Conservation (phyloP, 495 filamentous ascomycete species). For the Aspergillus heteromorphus region DNA sequence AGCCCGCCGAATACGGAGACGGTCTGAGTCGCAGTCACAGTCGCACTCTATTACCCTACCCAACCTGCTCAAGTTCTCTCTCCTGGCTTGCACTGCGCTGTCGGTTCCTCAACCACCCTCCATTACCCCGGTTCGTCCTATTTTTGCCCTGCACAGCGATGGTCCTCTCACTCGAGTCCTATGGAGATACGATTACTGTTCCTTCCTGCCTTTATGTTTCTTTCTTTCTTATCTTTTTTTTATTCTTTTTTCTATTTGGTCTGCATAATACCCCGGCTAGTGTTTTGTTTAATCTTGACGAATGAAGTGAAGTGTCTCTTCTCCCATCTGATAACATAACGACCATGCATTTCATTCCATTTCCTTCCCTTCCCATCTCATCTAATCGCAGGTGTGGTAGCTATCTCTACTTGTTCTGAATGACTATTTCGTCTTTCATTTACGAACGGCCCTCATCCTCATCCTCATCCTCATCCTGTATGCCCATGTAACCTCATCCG, state of each 20-base stretch:
- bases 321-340: too few species aligned
- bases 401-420: not conserved
- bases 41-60: not conserved
- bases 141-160: not conserved
- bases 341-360: not conserved
- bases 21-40: not conserved
- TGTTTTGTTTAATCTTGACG: not conserved
- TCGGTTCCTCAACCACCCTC: not conserved
- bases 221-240: conserved; percentile 20
- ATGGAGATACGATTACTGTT: not conserved
- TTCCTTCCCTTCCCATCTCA: not conserved
- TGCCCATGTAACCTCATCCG: too few species aligned
- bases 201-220: conserved; percentile 16
- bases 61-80: not conserved
- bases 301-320: too few species aligned
- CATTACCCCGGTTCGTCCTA: too few species aligned
- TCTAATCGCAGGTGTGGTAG: not conserved
- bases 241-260: conserved; percentile 14
- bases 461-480: too few species aligned
- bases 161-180: not conserved
- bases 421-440: too few species aligned
- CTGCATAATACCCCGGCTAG: conserved; percentile 37
- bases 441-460: too few species aligned
- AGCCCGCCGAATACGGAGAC: not conserved
- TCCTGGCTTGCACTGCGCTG: not conserved